Percentiles rank a stretch among this genome's conserved stretches.
These are phyloP conservation scores for Nothophaeocryptopus gaeumannii DNA, from an alignment of 2,329 filamentous ascomycete species.

Conservation along the genomic window DNA sequence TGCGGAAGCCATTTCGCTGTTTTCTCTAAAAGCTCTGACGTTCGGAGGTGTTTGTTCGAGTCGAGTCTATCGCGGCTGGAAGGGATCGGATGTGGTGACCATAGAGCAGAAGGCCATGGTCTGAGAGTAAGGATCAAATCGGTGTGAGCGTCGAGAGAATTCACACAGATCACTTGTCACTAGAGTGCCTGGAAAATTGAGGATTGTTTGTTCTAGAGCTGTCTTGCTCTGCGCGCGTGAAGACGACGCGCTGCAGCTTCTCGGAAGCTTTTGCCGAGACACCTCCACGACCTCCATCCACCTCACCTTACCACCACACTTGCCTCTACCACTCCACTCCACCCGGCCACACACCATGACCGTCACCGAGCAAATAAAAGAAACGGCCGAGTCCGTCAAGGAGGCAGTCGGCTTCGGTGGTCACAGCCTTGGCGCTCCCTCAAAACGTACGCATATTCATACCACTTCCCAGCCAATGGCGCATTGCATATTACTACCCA, in stretches of 20 bases:
- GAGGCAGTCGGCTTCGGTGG: slow-evolving; percentile 47
- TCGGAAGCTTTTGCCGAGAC: not conserved
- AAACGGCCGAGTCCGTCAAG: slow-evolving; percentile 38
- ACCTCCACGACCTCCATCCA: not conserved
- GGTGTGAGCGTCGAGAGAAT: too few species aligned
- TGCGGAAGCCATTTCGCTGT: not conserved
- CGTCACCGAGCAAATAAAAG: slow-evolving; percentile 36
- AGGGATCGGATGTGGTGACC: too few species aligned
- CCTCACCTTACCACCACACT: slow-evolving; percentile 2
- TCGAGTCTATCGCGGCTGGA: too few species aligned
- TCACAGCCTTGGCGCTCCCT: slow-evolving; percentile 36
- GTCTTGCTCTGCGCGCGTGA: not conserved
- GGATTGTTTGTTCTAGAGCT: slow-evolving; percentile 1
- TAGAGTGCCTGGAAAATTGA: too few species aligned
- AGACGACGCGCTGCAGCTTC: slow-evolving; percentile 5
- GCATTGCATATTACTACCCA: not conserved
- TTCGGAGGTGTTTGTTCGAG: too few species aligned
- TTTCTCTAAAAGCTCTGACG: not conserved
- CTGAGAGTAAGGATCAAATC: too few species aligned
- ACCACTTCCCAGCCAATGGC: slow-evolving; percentile 12
- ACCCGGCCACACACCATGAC: slow-evolving; percentile 26
- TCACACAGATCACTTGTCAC: too few species aligned
- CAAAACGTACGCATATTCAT: slow-evolving; percentile 32
- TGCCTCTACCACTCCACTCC: not conserved
- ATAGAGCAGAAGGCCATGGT: too few species aligned